Evolutionary conservation across 1,284 basidiomycete species (phyloP).

Genomic region (Mrakiaceae sp.): DNA sequence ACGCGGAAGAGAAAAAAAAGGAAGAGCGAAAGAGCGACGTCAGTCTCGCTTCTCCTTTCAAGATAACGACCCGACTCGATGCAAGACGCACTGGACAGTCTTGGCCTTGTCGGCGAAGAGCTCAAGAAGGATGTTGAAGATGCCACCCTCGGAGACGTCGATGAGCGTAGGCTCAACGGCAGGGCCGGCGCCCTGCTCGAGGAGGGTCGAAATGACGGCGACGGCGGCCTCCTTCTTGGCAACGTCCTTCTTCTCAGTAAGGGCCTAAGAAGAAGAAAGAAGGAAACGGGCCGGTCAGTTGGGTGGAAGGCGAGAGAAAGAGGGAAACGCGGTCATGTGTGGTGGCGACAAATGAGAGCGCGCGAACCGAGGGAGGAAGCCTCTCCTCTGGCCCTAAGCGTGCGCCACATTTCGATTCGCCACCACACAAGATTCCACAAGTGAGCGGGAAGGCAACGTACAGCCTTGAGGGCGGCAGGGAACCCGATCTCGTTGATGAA

Average conservation of each 20-base stretch:
- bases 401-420: neutral
- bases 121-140: slow-evolving; percentile 80
- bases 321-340: neutral
- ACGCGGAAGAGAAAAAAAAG: neutral
- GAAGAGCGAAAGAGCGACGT: neutral
- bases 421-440: neutral
- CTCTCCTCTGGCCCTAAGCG: too few species aligned
- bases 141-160: slow-evolving; percentile 50
- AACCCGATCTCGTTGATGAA: slow-evolving; percentile 68
- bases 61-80: neutral
- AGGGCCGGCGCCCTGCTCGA: slow-evolving; percentile 66
- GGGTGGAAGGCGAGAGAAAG: neutral
- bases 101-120: slow-evolving; percentile 83
- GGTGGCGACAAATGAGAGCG: neutral
- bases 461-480: slow-evolving; percentile 61
- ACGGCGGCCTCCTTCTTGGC: slow-evolving; percentile 34
- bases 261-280: slow-evolving; percentile 30
- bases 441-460: neutral
- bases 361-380: too few species aligned
- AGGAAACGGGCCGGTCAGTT: too few species aligned
- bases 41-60: neutral
- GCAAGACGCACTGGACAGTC: slow-evolving; percentile 28
- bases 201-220: slow-evolving; percentile 39
- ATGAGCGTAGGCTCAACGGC: slow-evolving; percentile 85
- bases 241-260: slow-evolving; percentile 47